Base-by-base conservation (phyloP, 805 yeast species). In the Hagleromyces aurorensis region DNA sequence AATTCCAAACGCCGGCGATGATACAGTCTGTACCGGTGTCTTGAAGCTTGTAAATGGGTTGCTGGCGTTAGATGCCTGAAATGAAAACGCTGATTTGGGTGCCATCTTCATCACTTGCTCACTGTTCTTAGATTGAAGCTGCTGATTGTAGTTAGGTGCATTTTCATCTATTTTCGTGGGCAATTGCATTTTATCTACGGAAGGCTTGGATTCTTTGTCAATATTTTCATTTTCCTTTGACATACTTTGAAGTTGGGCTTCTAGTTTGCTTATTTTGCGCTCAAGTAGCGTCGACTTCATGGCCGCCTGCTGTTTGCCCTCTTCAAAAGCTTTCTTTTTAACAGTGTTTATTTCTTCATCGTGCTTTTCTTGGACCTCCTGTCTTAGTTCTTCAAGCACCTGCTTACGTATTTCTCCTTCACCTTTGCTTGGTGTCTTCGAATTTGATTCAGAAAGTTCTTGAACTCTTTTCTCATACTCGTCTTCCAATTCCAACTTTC, bases 241-340 rank as follows among this genome's bases (percentile, higher is more conserved):
- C 14, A 17, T 22, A 10, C 18, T 13, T 14, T 28, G 25, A n/a
- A 39, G 16, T 26, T 42, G 51, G 6, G 43, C 29, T 34, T 50
- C 58, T n/a, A 54, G 32, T 33, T 57, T 53, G 3, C 48, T 33
- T 6, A 54, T 37, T 35, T 49, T 53, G 36, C 50, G 51, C 30
- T 40, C 52, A 19, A 40, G 39, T 22, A 50, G 40, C 10, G 52
- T 54, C 4, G 51, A 47, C 34, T 54, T 56, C 48, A 51, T 44
- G 4, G 40, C 32, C 1, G 52, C 53, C 30, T 53, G 57, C 22
- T 51, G 57, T 27, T 45, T 47, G 3, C 59, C 59, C 36, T 51
- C 57, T 34, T 51, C 55, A 30, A 51, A 53, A 0, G 56, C 43
- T 27, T 46, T 53, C 32, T 50, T 46, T 21, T 43, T 46, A 5